These are phyloP conservation scores for Zhuliangozyma parablackwelliae DNA, from an alignment of 1,139 yeast species.

Conservation along the genomic window DNA sequence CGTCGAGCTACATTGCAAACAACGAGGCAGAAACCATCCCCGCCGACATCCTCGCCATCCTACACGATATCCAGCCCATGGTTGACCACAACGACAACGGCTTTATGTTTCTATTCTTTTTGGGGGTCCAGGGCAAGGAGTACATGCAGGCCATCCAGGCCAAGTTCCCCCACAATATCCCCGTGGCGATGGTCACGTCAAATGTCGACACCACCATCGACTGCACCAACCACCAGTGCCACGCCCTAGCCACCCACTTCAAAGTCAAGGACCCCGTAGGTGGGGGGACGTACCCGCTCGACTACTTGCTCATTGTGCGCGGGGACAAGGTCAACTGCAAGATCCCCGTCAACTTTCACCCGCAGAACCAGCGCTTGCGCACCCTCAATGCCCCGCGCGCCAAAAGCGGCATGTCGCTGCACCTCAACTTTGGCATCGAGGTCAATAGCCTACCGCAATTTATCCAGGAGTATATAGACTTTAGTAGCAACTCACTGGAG, in stretches of 20 bases:
- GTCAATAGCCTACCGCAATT: conserved; percentile 13
- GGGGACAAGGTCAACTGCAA: conserved; percentile 19
- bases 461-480: conserved; percentile 6
- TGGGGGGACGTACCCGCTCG: conserved; percentile 48
- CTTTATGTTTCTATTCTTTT: conserved; percentile 18
- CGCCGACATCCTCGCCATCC: neutral
- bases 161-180: conserved; percentile 11
- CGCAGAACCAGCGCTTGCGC: conserved; percentile 11
- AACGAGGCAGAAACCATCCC: conserved; percentile 3
- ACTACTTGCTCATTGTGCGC: conserved; percentile 34
- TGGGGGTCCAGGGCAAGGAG: conserved; percentile 29
- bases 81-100: conserved; percentile 1
- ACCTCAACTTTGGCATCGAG: conserved; percentile 17
- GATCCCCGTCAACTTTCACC: conserved; percentile 18
- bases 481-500: no score
- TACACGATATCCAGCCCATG: conserved; percentile 1
- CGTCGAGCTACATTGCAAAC: conserved; percentile 4
- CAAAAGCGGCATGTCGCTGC: conserved; percentile 5
- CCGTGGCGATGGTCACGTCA: conserved; percentile 11
- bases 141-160: conserved; percentile 11
- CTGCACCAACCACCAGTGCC: conserved; percentile 13
- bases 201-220: conserved; percentile 1
- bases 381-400: conserved; percentile 1
- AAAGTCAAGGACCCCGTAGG: conserved; percentile 44
- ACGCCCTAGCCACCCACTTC: conserved; percentile 21